These are phyloP conservation scores for Yueomyces sp. DNA, from an alignment of 805 yeast species.

Conservation along the genomic window DNA sequence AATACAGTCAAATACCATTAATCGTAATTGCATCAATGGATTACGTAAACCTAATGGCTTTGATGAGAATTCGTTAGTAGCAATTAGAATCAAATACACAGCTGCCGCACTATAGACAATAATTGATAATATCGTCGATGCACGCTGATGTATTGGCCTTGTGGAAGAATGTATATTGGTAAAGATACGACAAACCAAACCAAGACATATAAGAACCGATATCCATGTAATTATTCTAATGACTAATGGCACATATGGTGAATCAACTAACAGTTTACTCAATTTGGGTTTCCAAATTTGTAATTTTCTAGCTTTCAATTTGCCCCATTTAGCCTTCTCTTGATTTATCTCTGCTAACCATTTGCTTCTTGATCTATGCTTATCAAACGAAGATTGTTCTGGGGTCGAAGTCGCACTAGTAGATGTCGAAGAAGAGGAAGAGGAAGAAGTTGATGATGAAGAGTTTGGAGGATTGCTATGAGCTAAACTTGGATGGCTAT, in stretches of 20 bases:
- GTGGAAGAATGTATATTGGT: constrained; percentile 20
- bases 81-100: constrained; percentile 64
- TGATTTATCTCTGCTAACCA: constrained; percentile 17
- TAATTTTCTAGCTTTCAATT: constrained; percentile 36
- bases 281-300: constrained; percentile 53
- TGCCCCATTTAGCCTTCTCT: constrained; percentile 18
- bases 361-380: neutral
- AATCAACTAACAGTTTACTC: constrained; percentile 46
- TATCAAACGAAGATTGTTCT: neutral
- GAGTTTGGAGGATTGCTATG: neutral
- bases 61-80: constrained; percentile 84
- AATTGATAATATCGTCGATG: constrained; percentile 88
- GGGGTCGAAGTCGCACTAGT: constrained; percentile 1
- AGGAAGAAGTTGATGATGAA: neutral
- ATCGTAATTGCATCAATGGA: constrained; percentile 69
- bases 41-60: constrained; percentile 84
- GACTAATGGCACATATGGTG: constrained; percentile 70
- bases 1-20: constrained; percentile 68
- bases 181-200: constrained; percentile 51
- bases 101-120: constrained; percentile 71
- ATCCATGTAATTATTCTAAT: constrained; percentile 36
- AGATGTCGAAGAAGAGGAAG: neutral
- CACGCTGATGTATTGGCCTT: constrained; percentile 45
- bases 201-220: constrained; percentile 51
- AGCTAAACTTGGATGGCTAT: neutral